Percentiles rank a stretch among this genome's conserved stretches.
phyloP scores from a whole-genome alignment of 495 filamentous ascomycete genomes.

The Xylaria scruposa region DNA sequence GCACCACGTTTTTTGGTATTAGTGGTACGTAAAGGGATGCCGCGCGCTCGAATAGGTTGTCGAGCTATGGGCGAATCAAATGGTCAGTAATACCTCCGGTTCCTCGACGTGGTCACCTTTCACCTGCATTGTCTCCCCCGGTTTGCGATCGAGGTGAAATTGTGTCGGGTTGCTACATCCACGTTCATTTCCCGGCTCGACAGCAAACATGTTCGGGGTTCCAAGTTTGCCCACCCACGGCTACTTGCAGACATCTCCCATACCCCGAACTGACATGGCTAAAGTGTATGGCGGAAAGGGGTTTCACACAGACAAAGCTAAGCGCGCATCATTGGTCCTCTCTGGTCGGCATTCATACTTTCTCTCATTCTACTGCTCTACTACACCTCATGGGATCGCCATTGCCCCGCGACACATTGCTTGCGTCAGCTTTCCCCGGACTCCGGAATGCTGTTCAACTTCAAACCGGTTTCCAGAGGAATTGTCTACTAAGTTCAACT shows the following conservation, averaged over 20 bases:
- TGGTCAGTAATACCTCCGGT: background rate
- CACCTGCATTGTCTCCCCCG: background rate
- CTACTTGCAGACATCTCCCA: background rate
- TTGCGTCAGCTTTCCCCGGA: slow-evolving; percentile 19
- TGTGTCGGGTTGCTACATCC: background rate
- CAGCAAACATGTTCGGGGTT: background rate
- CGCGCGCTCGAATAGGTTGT: slow-evolving; percentile 12
- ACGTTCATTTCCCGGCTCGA: background rate
- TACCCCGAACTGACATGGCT: slow-evolving; percentile 7
- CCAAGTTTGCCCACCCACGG: background rate
- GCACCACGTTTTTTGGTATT: slow-evolving; percentile 24
- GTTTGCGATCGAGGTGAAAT: slow-evolving; percentile 13
- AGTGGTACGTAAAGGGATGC: slow-evolving; percentile 8
- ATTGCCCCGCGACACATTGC: slow-evolving; percentile 14
- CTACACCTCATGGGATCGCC: background rate
- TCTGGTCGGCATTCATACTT: background rate
- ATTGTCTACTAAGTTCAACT: too few relatives aligned
- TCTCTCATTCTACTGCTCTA: background rate
- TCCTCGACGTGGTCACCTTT: slow-evolving; percentile 17
- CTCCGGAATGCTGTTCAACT: background rate
- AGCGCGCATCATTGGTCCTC: slow-evolving; percentile 1
- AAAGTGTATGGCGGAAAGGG: background rate
- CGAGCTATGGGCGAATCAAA: slow-evolving; percentile 1
- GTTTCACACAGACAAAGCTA: background rate
- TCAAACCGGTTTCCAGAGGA: background rate